Conservation (phyloP, 345 rosid species). For the Eucalyptus fibrosa region DNA sequence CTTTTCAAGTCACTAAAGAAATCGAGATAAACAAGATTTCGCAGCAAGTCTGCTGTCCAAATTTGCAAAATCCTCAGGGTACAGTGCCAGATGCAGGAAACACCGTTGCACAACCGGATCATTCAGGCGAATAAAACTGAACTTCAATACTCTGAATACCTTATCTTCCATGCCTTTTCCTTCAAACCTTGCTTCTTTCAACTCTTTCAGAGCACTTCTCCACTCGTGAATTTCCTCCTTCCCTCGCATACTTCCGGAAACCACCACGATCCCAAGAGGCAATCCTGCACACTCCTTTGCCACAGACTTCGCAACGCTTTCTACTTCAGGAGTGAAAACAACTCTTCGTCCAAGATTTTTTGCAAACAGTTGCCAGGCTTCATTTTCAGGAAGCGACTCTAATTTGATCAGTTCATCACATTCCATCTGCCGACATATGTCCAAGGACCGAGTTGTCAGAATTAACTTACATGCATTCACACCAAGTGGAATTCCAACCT, state of each 20-base stretch:
- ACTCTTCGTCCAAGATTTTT: not conserved
- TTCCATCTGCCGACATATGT: not conserved
- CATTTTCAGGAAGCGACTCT: not conserved
- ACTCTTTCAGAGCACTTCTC: not conserved
- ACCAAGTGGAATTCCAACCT: not conserved
- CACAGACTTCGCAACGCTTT: not conserved
- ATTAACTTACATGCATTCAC: not conserved
- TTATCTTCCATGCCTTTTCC: not conserved
- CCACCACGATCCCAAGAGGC: not conserved
- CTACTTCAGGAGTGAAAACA: not conserved
- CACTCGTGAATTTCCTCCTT: not conserved
- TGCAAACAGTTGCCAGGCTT: not conserved
- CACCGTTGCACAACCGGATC: not conserved
- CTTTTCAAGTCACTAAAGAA: not conserved
- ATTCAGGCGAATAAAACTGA: fast-evolving
- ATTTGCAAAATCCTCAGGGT: not conserved
- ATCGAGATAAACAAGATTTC: not conserved
- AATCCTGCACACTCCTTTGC: not conserved
- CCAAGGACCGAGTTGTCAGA: conserved; percentile 1
- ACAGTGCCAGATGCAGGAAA: not conserved
- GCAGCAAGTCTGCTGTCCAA: fast-evolving
- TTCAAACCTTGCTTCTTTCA: not conserved
- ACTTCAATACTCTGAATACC: fast-evolving
- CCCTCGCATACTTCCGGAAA: not conserved
- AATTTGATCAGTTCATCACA: not conserved